Conservation (phyloP, 345 rosid species). For the Garcia nutans region DNA sequence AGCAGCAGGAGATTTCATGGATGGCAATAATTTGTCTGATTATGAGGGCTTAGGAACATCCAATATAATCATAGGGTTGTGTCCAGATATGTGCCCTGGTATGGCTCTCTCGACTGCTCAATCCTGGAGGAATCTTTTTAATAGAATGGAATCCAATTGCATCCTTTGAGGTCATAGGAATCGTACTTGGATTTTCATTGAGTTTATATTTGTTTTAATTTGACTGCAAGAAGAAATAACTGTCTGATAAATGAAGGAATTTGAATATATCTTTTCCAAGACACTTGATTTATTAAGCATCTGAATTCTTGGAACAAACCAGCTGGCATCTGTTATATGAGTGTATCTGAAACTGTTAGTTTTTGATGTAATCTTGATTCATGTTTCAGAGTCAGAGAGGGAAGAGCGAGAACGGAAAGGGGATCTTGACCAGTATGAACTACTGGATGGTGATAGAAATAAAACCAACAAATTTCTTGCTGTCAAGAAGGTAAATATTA, state of each 20-base stretch:
- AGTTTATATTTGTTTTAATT: background rate
- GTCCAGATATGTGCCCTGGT: conserved; percentile 98
- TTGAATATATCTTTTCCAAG: background rate
- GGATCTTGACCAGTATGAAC: conserved; percentile 93
- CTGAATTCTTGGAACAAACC: background rate
- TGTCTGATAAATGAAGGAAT: background rate
- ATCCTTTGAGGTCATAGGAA: conserved; percentile 4
- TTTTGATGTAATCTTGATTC: conserved; percentile 21
- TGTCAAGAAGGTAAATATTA: conserved; percentile 66
- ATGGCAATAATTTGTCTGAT: conserved; percentile 42
- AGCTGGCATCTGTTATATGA: conserved; percentile 11
- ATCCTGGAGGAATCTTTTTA: conserved; percentile 18
- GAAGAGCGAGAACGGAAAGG: conserved; percentile 96
- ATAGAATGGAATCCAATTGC: conserved; percentile 18
- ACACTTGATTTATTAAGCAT: background rate
- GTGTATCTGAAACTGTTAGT: conserved; percentile 12
- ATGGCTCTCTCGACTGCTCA: conserved; percentile 32
- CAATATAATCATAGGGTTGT: conserved; percentile 60
- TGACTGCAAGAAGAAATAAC: conserved; percentile 17
- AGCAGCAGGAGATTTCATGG: conserved; percentile 36
- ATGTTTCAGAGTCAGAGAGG: conserved; percentile 76
- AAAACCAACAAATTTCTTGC: conserved; percentile 82
- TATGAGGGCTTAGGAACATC: conserved; percentile 52
- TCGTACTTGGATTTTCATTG: too few species aligned
- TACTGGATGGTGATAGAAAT: conserved; percentile 90